These are phyloP conservation scores for Arachis stenosperma DNA, from an alignment of 306 rosid species.

Conservation along the genomic window DNA sequence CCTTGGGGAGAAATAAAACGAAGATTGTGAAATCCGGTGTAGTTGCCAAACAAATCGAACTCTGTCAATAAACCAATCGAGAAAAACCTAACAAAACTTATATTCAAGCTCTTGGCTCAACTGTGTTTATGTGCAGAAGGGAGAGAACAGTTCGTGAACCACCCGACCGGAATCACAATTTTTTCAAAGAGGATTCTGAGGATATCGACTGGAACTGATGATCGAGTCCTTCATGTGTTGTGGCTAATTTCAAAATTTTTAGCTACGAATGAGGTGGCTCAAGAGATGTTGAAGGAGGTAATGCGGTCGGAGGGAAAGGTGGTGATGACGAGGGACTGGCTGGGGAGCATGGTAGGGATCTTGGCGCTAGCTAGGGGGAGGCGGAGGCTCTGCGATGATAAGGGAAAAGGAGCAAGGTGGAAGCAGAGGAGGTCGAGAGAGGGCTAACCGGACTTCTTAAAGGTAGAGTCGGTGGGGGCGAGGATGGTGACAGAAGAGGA, in stretches of 20 bases:
- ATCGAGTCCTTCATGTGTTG: constrained; percentile 52
- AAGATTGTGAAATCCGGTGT: constrained; percentile 65
- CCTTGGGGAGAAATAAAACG: constrained; percentile 55
- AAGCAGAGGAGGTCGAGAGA: constrained; percentile 69
- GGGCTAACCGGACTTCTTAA: constrained; percentile 70
- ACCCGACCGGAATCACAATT: constrained; percentile 60
- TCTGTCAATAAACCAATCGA: constrained; percentile 45
- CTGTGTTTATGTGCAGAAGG: constrained; percentile 72
- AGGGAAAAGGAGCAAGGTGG: constrained; percentile 59
- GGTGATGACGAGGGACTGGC: constrained; percentile 57
- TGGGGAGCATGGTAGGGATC: constrained; percentile 63
- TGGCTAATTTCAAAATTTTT: constrained; percentile 49
- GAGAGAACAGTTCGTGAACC: constrained; percentile 57
- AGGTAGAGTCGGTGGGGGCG: constrained; percentile 73
- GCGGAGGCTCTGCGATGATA: constrained; percentile 53
- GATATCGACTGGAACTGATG: constrained; percentile 54
- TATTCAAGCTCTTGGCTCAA: constrained; percentile 50
- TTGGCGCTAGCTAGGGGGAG: constrained; percentile 59
- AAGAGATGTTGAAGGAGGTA: constrained; percentile 65
- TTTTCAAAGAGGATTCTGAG: constrained; percentile 62
- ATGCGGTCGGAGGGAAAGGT: constrained; percentile 31
- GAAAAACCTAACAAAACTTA: constrained; percentile 51
- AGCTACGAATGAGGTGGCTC: constrained; percentile 47
- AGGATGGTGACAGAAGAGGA: constrained; percentile 74
- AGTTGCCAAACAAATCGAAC: constrained; percentile 49